These are phyloP conservation scores for Yarrowia alimentaria DNA, from an alignment of 805 yeast genomes.

Conservation along the genomic window DNA sequence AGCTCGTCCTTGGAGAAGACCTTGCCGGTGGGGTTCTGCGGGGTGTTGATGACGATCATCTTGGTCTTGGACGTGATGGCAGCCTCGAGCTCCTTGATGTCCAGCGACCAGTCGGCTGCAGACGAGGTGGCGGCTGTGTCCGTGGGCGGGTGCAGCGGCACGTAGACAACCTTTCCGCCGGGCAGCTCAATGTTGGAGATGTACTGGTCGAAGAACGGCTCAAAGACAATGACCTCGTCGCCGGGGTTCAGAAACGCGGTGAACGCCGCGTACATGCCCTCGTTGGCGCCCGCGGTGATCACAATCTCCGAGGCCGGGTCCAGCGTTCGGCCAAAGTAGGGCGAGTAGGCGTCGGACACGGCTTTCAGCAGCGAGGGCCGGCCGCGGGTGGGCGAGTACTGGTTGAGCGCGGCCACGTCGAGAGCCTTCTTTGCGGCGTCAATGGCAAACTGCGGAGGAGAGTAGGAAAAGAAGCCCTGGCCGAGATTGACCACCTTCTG, in stretches of 20 bases:
- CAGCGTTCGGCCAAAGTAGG: constrained; percentile 58
- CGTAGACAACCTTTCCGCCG: constrained; percentile 89
- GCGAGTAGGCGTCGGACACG: constrained; percentile 67
- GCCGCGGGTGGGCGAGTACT: constrained; percentile 90
- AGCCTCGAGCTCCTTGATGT: constrained; percentile 70
- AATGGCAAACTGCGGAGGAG: constrained; percentile 92
- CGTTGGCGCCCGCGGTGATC: constrained; percentile 96
- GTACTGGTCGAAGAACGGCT: constrained; percentile 96
- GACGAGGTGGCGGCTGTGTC: constrained; percentile 63
- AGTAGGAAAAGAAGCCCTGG: constrained; percentile 94
- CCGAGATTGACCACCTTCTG: constrained; percentile 84
- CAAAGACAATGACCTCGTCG: constrained; percentile 94
- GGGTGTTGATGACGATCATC: constrained; percentile 84
- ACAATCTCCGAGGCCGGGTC: constrained; percentile 60
- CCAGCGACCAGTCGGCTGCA: constrained; percentile 85
- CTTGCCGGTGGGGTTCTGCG: constrained; percentile 96
- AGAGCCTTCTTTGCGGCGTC: constrained; percentile 77
- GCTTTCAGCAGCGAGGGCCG: constrained; percentile 72
- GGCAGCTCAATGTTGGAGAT: constrained; percentile 90
- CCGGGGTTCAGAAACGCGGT: constrained; percentile 82
- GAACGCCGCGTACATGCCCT: constrained; percentile 82
- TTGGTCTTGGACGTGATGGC: constrained; percentile 77
- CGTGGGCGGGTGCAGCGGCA: constrained; percentile 78
- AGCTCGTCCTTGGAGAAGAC: constrained; percentile 77
- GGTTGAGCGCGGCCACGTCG: constrained; percentile 72